Percentiles rank a stretch among this genome's conserved stretches.
These are phyloP conservation scores for Fusarium virguliforme DNA, from an alignment of 2,329 filamentous ascomycete genomes.

Conservation along the genomic window DNA sequence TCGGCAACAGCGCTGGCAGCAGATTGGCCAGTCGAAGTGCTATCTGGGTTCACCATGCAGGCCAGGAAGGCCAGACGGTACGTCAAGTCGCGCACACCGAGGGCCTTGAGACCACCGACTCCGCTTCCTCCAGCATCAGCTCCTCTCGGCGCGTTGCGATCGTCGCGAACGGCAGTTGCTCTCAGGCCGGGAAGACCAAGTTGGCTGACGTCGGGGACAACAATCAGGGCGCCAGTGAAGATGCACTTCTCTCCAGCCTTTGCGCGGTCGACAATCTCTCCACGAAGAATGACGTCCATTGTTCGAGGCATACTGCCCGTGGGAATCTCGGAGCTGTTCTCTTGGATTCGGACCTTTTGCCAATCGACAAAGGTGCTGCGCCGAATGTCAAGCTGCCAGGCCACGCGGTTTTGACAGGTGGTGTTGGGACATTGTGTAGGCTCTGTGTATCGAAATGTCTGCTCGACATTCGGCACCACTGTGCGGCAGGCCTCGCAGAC, in stretches of 20 bases:
- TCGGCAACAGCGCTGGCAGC: conserved; percentile 78
- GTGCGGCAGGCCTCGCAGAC: conserved; percentile 90
- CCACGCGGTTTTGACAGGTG: conserved; percentile 88
- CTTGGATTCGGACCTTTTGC: conserved; percentile 98
- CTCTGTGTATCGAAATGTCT: conserved; percentile 97
- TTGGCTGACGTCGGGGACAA: conserved; percentile 97
- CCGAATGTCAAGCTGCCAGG: conserved; percentile 97
- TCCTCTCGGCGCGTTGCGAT: conserved; percentile 79
- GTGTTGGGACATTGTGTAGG: conserved; percentile 94
- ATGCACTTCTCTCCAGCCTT: conserved; percentile 99
- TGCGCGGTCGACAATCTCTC: conserved; percentile 96
- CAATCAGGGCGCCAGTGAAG: conserved; percentile 95
- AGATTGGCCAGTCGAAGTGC: conserved; percentile 82
- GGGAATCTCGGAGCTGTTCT: conserved; percentile 98
- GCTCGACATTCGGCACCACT: conserved; percentile 91
- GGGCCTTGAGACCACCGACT: conserved; percentile 88
- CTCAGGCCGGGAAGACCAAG: conserved; percentile 89
- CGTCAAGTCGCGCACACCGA: conserved; percentile 95
- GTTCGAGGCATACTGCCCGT: conserved; percentile 99
- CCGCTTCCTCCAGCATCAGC: conserved; percentile 88
- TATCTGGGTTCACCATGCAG: conserved; percentile 95
- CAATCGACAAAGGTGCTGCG: conserved; percentile 99
- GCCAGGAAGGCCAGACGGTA: conserved; percentile 97
- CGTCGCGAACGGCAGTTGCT: conserved; percentile 88
- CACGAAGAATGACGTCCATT: conserved; percentile 95